phyloP scores from a whole-genome alignment of 1,284 basidiomycete species.

The Cyathus olla region DNA sequence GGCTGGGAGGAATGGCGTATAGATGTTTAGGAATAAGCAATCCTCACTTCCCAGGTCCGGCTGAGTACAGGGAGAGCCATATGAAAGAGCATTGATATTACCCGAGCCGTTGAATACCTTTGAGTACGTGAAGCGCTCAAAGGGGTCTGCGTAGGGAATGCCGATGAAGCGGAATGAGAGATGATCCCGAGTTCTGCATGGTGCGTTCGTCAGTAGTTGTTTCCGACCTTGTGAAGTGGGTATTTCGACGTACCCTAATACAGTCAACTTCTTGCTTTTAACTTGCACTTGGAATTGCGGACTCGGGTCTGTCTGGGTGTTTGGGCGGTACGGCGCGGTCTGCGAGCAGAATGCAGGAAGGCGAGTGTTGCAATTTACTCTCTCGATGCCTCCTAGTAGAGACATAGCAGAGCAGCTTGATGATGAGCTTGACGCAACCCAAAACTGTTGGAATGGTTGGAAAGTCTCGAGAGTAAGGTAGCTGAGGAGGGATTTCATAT shows the following conservation, averaged over 20 bases:
- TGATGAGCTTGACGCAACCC: constrained; percentile 19
- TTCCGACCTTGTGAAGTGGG: no score
- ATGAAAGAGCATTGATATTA: constrained; percentile 34
- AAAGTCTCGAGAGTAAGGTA: constrained; percentile 21
- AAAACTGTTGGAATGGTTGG: constrained; percentile 24
- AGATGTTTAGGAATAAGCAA: constrained; percentile 49
- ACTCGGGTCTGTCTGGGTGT: constrained; percentile 31
- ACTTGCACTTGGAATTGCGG: constrained; percentile 34
- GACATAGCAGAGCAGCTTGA: constrained; percentile 15
- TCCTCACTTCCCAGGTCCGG: constrained; percentile 34
- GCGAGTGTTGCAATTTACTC: constrained; percentile 19
- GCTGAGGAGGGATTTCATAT: constrained; percentile 22
- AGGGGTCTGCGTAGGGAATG: constrained; percentile 35
- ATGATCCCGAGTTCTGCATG: constrained; percentile 35
- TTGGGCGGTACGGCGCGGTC: constrained; percentile 34
- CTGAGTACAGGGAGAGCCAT: constrained; percentile 40
- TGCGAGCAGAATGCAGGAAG: constrained; percentile 38
- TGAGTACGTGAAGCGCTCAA: constrained; percentile 32
- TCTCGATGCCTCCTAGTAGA: constrained; percentile 16
- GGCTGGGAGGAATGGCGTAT: constrained; percentile 46
- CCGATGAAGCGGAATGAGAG: constrained; percentile 39
- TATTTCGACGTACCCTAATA: constrained; percentile 26
- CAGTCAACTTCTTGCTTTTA: constrained; percentile 23
- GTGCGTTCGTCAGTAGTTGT: no score
- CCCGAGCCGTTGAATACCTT: constrained; percentile 21